These are phyloP conservation scores for Pseudogymnoascus sp. DNA, from an alignment of 2,329 filamentous ascomycete genomes.

Conservation along the genomic window DNA sequence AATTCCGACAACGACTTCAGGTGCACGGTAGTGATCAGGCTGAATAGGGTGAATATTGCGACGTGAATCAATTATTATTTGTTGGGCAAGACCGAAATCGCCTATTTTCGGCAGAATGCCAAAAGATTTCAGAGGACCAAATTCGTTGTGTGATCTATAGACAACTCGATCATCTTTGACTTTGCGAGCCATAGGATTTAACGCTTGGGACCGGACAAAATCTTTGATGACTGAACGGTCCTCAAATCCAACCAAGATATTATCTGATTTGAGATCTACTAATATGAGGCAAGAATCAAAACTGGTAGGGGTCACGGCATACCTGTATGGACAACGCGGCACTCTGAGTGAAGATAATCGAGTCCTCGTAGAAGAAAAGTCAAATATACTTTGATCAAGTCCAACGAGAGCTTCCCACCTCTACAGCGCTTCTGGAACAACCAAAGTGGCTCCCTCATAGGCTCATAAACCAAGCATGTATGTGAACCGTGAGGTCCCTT, in stretches of 20 bases:
- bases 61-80: neutral
- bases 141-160: conserved; percentile 21
- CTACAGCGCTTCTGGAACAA: conserved; percentile 13
- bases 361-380: conserved; percentile 3
- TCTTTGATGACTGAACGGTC: conserved; percentile 16
- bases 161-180: conserved; percentile 12
- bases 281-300: neutral
- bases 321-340: conserved; percentile 5
- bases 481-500: conserved; percentile 11
- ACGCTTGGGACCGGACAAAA: conserved; percentile 14
- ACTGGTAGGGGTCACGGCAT: neutral
- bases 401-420: conserved; percentile 7
- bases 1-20: conserved; percentile 9
- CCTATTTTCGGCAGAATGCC: conserved; percentile 13
- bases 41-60: conserved; percentile 7
- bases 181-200: conserved; percentile 19
- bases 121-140: conserved; percentile 14
- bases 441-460: conserved; percentile 15
- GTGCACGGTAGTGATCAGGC: conserved; percentile 2
- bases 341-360: conserved; percentile 14
- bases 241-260: conserved; percentile 19
- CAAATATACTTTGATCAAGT: conserved; percentile 14
- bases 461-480: conserved; percentile 16
- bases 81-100: conserved; percentile 14
- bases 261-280: conserved; percentile 20